phyloP scores from a whole-genome alignment of 1,139 yeast species.

The Lodderomyces theae region DNA sequence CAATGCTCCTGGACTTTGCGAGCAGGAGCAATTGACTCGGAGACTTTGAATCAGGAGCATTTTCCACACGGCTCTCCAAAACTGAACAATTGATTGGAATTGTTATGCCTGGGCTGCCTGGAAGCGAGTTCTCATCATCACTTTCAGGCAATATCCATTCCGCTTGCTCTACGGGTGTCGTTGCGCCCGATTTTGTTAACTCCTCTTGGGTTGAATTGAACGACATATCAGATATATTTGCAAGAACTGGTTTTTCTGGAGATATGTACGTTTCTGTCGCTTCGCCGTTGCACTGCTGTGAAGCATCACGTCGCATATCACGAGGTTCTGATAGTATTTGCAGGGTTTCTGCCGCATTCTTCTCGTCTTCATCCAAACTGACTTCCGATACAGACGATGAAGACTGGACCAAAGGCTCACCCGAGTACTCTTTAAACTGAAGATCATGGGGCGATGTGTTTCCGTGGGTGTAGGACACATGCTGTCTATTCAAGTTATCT shows the following conservation, averaged over 20 bases:
- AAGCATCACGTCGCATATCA: neutral
- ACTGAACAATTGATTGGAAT: neutral
- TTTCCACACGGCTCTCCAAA: neutral
- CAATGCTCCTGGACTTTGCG: too few relatives aligned
- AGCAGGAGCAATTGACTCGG: neutral
- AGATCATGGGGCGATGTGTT: neutral
- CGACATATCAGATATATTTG: constrained; percentile 1
- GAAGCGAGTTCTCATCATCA: neutral
- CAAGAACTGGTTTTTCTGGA: neutral
- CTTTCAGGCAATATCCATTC: neutral
- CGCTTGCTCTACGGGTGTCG: neutral
- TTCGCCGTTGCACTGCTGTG: neutral
- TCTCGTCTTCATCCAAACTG: constrained; percentile 5
- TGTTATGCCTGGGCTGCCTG: neutral
- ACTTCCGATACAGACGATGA: constrained; percentile 5
- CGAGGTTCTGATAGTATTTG: constrained; percentile 5
- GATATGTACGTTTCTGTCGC: neutral
- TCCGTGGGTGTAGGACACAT: too few relatives aligned
- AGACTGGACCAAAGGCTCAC: neutral
- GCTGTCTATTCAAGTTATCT: neutral
- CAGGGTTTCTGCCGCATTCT: constrained; percentile 6
- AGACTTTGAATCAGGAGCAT: neutral
- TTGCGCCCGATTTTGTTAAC: neutral
- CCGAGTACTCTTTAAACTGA: neutral
- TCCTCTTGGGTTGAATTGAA: constrained; percentile 1